A percentile compares a stretch with the other conserved stretches of the same genome.
These are phyloP conservation scores for Chloris gayana DNA, from an alignment of 176 grass and related monocot species.

Conservation along the genomic window DNA sequence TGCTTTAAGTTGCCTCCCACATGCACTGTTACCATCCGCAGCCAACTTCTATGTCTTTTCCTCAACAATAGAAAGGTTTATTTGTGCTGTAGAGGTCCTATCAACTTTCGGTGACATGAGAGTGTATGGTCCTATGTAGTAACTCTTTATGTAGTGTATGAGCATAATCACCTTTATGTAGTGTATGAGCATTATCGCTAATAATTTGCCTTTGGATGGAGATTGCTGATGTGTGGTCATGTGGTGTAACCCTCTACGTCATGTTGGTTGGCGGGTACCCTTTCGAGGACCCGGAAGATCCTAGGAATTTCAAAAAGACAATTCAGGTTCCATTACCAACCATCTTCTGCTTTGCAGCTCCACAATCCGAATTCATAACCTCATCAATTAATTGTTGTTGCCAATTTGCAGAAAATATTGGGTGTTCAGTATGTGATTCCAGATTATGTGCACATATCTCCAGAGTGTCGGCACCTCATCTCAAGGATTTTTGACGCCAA, in stretches of 20 bases:
- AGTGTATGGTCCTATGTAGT: too few relatives aligned
- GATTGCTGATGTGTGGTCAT: constrained; percentile 88
- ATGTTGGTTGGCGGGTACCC: constrained; percentile 82
- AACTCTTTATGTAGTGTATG: too few relatives aligned
- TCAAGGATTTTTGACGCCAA: constrained; percentile 12
- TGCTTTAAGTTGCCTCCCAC: too few relatives aligned
- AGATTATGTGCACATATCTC: background rate
- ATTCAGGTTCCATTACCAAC: constrained; percentile 50
- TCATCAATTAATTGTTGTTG: background rate
- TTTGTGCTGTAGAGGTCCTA: too few relatives aligned
- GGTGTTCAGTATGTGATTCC: background rate
- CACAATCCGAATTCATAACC: background rate
- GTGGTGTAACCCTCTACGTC: constrained; percentile 77
- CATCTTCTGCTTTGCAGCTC: background rate
- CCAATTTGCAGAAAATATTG: background rate
- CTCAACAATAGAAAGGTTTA: too few relatives aligned
- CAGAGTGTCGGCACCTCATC: background rate
- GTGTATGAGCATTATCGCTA: too few relatives aligned
- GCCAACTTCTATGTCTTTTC: too few relatives aligned
- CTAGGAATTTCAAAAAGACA: constrained; percentile 73
- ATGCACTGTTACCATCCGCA: too few relatives aligned
- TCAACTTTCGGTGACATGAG: too few relatives aligned
- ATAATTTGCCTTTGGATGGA: background rate
- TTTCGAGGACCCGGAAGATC: constrained; percentile 79
- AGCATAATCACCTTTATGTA: too few relatives aligned